These are phyloP conservation scores for Caloboletus firmus DNA, from an alignment of 1,284 basidiomycete genomes.

Conservation along the genomic window DNA sequence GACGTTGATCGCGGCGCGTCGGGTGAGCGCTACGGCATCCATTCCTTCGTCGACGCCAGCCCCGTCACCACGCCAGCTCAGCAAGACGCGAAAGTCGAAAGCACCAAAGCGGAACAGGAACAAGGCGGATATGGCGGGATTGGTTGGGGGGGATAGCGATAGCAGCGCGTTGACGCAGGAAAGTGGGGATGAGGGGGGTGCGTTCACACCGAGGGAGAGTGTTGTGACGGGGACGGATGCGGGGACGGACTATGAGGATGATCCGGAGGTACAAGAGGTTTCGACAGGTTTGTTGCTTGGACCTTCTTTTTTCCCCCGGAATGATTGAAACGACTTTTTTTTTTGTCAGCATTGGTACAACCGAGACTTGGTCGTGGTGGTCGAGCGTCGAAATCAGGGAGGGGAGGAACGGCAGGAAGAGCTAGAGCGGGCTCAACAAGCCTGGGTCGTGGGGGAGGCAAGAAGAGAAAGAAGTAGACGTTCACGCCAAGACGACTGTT, in stretches of 20 bases:
- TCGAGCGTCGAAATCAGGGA: slow-evolving; percentile 27
- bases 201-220: slow-evolving; percentile 57
- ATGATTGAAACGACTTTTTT: slow-evolving; percentile 18
- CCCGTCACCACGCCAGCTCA: slow-evolving; percentile 39
- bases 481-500: not conserved
- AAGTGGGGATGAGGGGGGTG: slow-evolving; percentile 64
- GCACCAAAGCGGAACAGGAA: slow-evolving; percentile 28
- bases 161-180: slow-evolving; percentile 78
- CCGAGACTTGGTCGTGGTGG: slow-evolving; percentile 28
- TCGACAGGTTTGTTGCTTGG: slow-evolving; percentile 50
- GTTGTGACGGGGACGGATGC: slow-evolving; percentile 67
- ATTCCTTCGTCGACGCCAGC: slow-evolving; percentile 57
- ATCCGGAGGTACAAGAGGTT: slow-evolving; percentile 52
- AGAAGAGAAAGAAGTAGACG: slow-evolving; percentile 36
- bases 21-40: slow-evolving; percentile 53
- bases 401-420: slow-evolving; percentile 25
- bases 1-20: slow-evolving; percentile 55
- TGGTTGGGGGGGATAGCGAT: slow-evolving; percentile 75
- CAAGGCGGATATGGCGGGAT: slow-evolving; percentile 56
- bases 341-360: slow-evolving; percentile 20
- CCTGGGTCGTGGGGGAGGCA: slow-evolving; percentile 28
- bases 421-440: slow-evolving; percentile 27
- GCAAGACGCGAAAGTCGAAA: slow-evolving; percentile 30
- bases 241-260: slow-evolving; percentile 68
- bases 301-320: not conserved